These are phyloP conservation scores for Glycyrrhiza uralensis DNA, from an alignment of 306 rosid species.

Conservation along the genomic window DNA sequence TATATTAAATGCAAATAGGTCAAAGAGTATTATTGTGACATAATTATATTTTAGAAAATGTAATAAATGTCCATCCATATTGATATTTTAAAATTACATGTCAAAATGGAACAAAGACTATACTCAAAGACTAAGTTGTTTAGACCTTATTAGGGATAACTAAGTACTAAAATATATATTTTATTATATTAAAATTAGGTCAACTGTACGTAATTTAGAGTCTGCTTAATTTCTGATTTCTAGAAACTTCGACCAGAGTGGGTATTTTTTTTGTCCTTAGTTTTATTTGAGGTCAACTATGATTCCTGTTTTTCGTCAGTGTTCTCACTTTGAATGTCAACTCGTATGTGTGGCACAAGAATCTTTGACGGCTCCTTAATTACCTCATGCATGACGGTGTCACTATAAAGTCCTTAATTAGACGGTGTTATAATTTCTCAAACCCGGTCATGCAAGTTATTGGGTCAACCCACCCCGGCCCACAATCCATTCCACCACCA, in stretches of 20 bases:
- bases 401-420: neutral
- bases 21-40: no score
- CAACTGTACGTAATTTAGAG: neutral
- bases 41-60: no score
- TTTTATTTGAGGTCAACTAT: neutral
- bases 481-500: neutral
- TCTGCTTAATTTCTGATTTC: neutral
- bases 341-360: neutral
- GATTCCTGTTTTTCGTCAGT: neutral
- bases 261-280: neutral
- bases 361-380: slow-evolving; percentile 21
- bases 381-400: neutral
- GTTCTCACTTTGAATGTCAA: no score
- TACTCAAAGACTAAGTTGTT: no score
- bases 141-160: no score
- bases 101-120: no score
- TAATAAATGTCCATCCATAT: no score
- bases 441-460: neutral
- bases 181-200: no score
- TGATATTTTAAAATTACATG: no score
- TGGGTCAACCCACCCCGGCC: slow-evolving; percentile 30
- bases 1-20: no score
- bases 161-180: no score
- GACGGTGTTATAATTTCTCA: neutral
- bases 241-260: neutral